Percentiles rank a stretch among this genome's conserved stretches.
phyloP scores from a whole-genome alignment of 2,329 filamentous ascomycete species.

The Colletotrichum graminicola region DNA sequence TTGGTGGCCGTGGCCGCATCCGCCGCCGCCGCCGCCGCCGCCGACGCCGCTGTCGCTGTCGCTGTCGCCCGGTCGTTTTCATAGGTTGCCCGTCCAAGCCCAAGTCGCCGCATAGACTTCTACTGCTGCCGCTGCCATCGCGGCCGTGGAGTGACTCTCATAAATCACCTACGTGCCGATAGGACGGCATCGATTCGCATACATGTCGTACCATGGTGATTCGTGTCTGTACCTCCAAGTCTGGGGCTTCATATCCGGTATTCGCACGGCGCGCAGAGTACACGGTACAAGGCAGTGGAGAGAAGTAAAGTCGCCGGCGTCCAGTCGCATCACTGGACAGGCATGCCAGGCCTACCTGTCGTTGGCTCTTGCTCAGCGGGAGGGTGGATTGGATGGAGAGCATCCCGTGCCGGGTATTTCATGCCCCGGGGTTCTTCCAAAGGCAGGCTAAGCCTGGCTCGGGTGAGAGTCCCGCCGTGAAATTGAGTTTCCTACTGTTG shows the following conservation, averaged over 20 bases:
- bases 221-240: slow-evolving; percentile 4
- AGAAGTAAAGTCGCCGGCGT: not conserved
- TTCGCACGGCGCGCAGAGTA: slow-evolving; percentile 35
- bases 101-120: not conserved
- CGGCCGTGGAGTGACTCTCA: not conserved
- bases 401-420: slow-evolving; percentile 27
- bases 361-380: slow-evolving; percentile 36
- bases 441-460: slow-evolving; percentile 33
- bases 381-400: slow-evolving; percentile 39
- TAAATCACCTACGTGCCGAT: not conserved
- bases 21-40: not conserved
- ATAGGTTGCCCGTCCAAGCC: not conserved
- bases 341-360: slow-evolving; percentile 12
- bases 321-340: slow-evolving; percentile 38
- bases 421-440: slow-evolving; percentile 39
- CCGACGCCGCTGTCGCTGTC: too few relatives aligned
- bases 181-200: not conserved
- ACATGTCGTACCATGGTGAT: not conserved
- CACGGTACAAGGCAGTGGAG: not conserved
- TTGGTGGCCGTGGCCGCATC: not conserved
- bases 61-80: not conserved
- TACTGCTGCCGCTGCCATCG: not conserved
- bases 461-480: slow-evolving; percentile 34
- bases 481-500: slow-evolving; percentile 40
- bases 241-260: not conserved